Conservation (phyloP, 2,329 filamentous ascomycete genomes). For the Pochonia chlamydosporia region DNA sequence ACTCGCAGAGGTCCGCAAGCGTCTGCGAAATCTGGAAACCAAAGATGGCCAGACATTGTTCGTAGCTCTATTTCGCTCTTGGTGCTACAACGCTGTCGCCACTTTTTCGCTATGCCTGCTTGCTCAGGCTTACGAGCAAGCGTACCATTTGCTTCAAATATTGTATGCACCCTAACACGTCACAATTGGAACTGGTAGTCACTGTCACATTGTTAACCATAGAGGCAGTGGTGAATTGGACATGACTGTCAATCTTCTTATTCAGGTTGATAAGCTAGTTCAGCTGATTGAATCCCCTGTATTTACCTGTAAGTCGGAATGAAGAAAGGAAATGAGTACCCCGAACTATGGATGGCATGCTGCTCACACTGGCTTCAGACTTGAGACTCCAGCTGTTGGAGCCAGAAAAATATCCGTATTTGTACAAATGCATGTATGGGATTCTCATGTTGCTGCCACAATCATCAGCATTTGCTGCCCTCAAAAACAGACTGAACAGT, state of each 20-base stretch:
- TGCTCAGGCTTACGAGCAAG: slow-evolving; percentile 96
- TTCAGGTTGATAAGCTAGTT: slow-evolving; percentile 97
- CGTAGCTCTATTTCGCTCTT: slow-evolving; percentile 87
- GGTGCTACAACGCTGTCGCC: slow-evolving; percentile 97
- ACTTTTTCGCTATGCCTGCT: slow-evolving; percentile 94
- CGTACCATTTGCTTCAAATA: slow-evolving; percentile 90
- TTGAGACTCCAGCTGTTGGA: slow-evolving; percentile 91
- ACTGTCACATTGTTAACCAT: slow-evolving; percentile 7
- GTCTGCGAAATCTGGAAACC: slow-evolving; percentile 83
- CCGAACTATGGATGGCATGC: background rate
- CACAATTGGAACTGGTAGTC: background rate
- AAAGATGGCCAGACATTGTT: slow-evolving; percentile 96
- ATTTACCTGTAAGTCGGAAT: slow-evolving; percentile 89
- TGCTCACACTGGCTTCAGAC: slow-evolving; percentile 45
- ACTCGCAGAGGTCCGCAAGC: slow-evolving; percentile 81
- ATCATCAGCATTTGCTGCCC: slow-evolving; percentile 90
- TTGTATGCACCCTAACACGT: slow-evolving; percentile 56
- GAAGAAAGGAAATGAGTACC: background rate
- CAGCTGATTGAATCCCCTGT: slow-evolving; percentile 95
- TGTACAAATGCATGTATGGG: slow-evolving; percentile 97
- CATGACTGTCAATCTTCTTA: slow-evolving; percentile 98
- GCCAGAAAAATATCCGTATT: slow-evolving; percentile 86
- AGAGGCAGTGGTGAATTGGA: slow-evolving; percentile 79
- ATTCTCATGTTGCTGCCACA: slow-evolving; percentile 97
- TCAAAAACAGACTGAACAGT: slow-evolving; percentile 95